Evolutionary conservation across 2,329 filamentous ascomycete genomes (phyloP).

Genomic region (Ceratocystiopsis brevicomis): DNA sequence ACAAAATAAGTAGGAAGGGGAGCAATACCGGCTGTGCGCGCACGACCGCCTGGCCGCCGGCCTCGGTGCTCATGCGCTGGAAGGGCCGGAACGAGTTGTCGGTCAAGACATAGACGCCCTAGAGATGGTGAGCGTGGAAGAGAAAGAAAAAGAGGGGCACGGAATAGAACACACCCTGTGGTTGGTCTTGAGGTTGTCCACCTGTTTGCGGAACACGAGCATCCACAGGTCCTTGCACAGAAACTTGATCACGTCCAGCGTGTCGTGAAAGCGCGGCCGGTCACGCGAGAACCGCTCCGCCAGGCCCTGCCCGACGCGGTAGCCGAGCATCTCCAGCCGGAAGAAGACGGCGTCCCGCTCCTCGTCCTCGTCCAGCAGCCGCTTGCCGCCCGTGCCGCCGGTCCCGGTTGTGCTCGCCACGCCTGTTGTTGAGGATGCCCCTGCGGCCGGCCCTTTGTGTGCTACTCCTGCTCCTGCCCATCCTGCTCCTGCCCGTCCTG

Average conservation of each 20-base stretch:
- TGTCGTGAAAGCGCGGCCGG: constrained; percentile 74
- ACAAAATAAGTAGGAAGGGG: constrained; percentile 2
- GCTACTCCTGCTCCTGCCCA: neutral
- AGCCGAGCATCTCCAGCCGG: constrained; percentile 67
- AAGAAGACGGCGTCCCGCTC: constrained; percentile 71
- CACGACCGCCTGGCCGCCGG: constrained; percentile 50
- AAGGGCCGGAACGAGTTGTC: constrained; percentile 85
- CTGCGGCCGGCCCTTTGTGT: constrained; percentile 7
- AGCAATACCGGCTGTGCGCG: constrained; percentile 59
- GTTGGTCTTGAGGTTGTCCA: constrained; percentile 97
- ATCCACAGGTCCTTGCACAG: constrained; percentile 97
- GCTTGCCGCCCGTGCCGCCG: constrained; percentile 11
- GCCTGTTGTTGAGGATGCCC: neutral
- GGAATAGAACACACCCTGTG: constrained; percentile 42
- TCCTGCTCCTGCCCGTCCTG: neutral
- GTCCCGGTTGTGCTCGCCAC: neutral
- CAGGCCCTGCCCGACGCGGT: constrained; percentile 78
- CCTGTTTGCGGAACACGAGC: constrained; percentile 85
- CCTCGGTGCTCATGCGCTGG: constrained; percentile 70
- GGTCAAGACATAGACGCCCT: constrained; percentile 91
- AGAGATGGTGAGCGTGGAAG: constrained; percentile 2
- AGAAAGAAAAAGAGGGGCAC: neutral
- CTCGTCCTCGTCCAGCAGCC: constrained; percentile 52
- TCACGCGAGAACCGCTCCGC: constrained; percentile 77
- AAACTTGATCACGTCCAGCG: constrained; percentile 93